phyloP scores from a whole-genome alignment of 2,329 filamentous ascomycete genomes.

The Torrubiella hemipterigena region DNA sequence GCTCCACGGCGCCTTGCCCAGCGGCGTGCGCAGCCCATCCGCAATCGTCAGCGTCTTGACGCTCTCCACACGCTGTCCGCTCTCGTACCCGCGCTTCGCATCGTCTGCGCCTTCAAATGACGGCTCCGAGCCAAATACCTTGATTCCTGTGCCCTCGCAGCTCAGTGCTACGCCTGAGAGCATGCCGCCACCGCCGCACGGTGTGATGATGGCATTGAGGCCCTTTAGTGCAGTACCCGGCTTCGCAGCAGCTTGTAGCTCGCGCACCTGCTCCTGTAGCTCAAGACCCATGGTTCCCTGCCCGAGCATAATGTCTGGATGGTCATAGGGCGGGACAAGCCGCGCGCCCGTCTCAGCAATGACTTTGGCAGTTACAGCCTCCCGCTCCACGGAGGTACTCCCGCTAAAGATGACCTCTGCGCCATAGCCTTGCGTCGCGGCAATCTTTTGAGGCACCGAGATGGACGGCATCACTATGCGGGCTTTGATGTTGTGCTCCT shows the following conservation, averaged over 20 bases:
- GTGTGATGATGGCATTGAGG: conserved; percentile 65
- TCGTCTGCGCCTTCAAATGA: conserved; percentile 76
- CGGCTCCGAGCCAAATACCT: conserved; percentile 82
- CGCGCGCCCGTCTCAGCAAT: conserved; percentile 61
- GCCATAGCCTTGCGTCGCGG: conserved; percentile 67
- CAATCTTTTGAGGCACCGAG: conserved; percentile 74
- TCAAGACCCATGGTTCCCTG: conserved; percentile 87
- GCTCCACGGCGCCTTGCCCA: conserved; percentile 64
- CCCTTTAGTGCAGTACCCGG: conserved; percentile 13
- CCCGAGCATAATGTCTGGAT: conserved; percentile 81
- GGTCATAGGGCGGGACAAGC: conserved; percentile 82
- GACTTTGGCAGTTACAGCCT: conserved; percentile 61
- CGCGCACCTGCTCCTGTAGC: conserved; percentile 58
- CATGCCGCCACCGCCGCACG: conserved; percentile 81
- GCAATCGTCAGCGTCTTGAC: conserved; percentile 76
- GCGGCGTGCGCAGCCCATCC: conserved; percentile 75
- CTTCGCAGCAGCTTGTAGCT: conserved; percentile 27
- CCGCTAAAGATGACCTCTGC: conserved; percentile 73
- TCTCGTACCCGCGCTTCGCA: conserved; percentile 55
- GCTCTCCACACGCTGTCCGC: conserved; percentile 48
- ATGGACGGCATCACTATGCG: conserved; percentile 91
- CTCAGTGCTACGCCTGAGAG: conserved; percentile 72
- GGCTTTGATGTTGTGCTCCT: conserved; percentile 59
- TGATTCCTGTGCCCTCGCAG: conserved; percentile 56
- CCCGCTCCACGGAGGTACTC: conserved; percentile 67